These are phyloP conservation scores for Xylaria hypoxylon DNA, from an alignment of 2,329 filamentous ascomycete species.

Conservation along the genomic window DNA sequence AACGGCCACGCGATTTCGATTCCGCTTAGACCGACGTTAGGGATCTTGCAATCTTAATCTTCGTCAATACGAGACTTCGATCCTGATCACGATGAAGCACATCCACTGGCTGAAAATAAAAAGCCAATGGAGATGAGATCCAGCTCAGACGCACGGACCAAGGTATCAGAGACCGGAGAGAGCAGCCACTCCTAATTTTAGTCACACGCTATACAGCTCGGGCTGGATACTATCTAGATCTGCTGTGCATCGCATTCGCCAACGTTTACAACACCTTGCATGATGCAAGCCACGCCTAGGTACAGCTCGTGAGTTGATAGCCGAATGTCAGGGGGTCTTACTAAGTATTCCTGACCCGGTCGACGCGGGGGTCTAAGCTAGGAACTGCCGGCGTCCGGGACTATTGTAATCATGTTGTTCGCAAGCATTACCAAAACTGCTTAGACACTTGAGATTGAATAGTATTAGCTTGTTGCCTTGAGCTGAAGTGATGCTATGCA, in stretches of 20 bases:
- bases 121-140: constrained; percentile 7
- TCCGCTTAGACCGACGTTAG: not conserved
- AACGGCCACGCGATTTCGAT: not conserved
- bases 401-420: not conserved
- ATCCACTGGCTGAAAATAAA: constrained; percentile 7
- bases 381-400: not conserved
- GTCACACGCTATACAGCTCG: constrained; percentile 18
- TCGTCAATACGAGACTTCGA: constrained; percentile 5
- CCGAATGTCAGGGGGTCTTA: constrained; percentile 2
- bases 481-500: not conserved
- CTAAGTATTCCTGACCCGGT: not conserved
- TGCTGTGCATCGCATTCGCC: constrained; percentile 16
- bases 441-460: not conserved
- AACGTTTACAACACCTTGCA: constrained; percentile 14
- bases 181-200: constrained; percentile 10
- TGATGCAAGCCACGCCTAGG: constrained; percentile 32
- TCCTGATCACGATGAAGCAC: not conserved
- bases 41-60: not conserved
- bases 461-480: not conserved
- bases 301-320: constrained; percentile 2
- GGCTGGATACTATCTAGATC: constrained; percentile 7
- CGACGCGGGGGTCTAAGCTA: not conserved
- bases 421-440: not conserved
- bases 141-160: constrained; percentile 6
- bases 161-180: not conserved